phyloP scores from a whole-genome alignment of 2,329 filamentous ascomycete genomes.

The Diaporthe longicolla region DNA sequence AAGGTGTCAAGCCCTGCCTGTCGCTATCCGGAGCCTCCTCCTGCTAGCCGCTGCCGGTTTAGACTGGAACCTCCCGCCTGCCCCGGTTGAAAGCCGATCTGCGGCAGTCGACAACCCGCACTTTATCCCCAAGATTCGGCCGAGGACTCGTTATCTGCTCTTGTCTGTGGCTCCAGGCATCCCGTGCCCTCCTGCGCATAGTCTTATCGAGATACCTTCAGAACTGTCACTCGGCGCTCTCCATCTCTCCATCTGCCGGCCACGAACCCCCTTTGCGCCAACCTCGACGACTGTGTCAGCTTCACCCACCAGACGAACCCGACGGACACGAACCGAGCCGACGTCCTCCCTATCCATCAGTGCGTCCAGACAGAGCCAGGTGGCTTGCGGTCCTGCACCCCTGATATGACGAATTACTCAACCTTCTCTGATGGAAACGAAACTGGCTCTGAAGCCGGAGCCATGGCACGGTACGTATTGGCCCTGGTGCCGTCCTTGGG shows the following conservation, averaged over 20 bases:
- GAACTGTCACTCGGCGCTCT: conserved; percentile 1
- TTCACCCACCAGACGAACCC: conserved; percentile 1
- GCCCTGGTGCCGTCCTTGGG: background rate
- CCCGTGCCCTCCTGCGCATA: background rate
- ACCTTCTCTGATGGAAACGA: conserved; percentile 65
- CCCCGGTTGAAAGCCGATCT: conserved; percentile 32
- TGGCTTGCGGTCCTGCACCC: conserved; percentile 15
- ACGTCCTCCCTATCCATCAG: background rate
- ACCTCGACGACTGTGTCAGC: background rate
- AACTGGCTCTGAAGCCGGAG: conserved; percentile 56
- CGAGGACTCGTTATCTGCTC: background rate
- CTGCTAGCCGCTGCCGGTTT: conserved; percentile 38
- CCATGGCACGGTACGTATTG: conserved; percentile 63
- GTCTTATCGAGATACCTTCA: background rate
- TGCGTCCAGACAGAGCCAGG: conserved; percentile 20
- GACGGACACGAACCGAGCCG: background rate
- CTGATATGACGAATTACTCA: conserved; percentile 69
- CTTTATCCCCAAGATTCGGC: conserved; percentile 7
- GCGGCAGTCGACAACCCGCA: conserved; percentile 22
- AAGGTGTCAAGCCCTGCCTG: conserved; percentile 24
- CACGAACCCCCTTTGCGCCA: background rate
- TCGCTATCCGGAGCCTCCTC: conserved; percentile 15
- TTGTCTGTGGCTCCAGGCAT: background rate
- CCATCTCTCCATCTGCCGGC: background rate
- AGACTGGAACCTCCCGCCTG: conserved; percentile 10